phyloP scores from a whole-genome alignment of 192 early-diverging fungal species.

The Gryganskiella cystojenkinii region DNA sequence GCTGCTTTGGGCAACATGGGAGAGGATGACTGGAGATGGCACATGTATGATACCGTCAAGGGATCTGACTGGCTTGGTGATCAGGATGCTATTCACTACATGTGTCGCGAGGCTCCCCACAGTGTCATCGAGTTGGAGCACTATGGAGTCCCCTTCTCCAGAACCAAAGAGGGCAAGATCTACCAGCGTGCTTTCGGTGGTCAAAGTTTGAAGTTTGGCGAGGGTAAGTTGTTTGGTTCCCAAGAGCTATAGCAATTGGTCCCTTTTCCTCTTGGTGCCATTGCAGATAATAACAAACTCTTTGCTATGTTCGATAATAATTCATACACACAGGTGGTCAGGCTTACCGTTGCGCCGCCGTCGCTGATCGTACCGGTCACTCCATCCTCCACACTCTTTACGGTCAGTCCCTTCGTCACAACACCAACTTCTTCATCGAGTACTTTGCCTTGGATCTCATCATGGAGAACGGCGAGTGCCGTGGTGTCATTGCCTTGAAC shows the following conservation, averaged over 20 bases:
- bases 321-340: slow-evolving; percentile 76
- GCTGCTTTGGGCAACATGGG: slow-evolving; percentile 99
- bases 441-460: slow-evolving; percentile 99
- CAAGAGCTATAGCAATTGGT: not conserved
- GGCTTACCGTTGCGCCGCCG: slow-evolving; percentile 97
- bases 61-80: slow-evolving; percentile 99
- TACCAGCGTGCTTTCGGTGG: slow-evolving; percentile 99
- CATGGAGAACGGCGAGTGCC: slow-evolving; percentile 98
- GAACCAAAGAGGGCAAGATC: slow-evolving; percentile 97
- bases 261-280: too few relatives aligned
- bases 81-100: slow-evolving; percentile 99
- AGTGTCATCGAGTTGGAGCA: slow-evolving; percentile 98
- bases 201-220: slow-evolving; percentile 94
- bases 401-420: slow-evolving; percentile 94
- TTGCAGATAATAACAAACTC: too few relatives aligned
- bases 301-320: not conserved
- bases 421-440: slow-evolving; percentile 98
- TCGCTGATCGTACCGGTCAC: slow-evolving; percentile 98
- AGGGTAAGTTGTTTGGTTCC: slow-evolving; percentile 71
- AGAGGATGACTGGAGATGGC: slow-evolving; percentile 99
- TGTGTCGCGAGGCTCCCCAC: slow-evolving; percentile 98
- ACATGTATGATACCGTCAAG: slow-evolving; percentile 99
- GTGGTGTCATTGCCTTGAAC: slow-evolving; percentile 96
- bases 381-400: slow-evolving; percentile 98
- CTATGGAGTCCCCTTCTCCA: slow-evolving; percentile 98